A percentile compares a stretch with the other conserved stretches of the same genome.
Evolutionary conservation across 768 basidiomycete genomes (phyloP).

Genomic region (Harrya chromipes): DNA sequence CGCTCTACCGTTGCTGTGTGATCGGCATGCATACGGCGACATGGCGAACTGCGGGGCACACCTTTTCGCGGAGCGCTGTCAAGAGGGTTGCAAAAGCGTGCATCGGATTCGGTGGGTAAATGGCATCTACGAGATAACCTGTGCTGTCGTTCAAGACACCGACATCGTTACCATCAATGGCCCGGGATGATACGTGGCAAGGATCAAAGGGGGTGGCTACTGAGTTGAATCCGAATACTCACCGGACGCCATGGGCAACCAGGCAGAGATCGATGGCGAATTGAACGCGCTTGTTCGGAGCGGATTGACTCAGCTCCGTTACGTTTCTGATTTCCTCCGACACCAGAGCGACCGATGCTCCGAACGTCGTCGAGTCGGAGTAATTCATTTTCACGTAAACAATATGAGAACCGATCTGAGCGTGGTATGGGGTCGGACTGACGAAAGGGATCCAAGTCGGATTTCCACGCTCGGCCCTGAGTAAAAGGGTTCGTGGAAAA

Average conservation of each 20-base stretch:
- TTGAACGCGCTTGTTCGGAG: constrained; percentile 12
- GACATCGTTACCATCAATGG: too few species aligned
- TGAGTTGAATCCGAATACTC: constrained; percentile 8
- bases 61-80: constrained; percentile 36
- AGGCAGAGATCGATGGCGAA: constrained; percentile 43
- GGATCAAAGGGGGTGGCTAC: too few species aligned
- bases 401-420: too few species aligned
- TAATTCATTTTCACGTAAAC: constrained; percentile 1
- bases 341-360: constrained; percentile 20
- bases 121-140: constrained; percentile 53
- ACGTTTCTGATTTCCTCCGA: constrained; percentile 8
- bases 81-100: constrained; percentile 37
- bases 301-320: constrained; percentile 6
- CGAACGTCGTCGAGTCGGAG: constrained; percentile 4
- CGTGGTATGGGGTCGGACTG: too few species aligned
- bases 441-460: too few species aligned
- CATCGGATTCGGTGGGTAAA: constrained; percentile 34
- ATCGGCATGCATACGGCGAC: neutral
- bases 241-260: constrained; percentile 44
- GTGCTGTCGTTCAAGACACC: neutral
- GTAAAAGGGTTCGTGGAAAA: too few species aligned
- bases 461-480: too few species aligned
- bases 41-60: constrained; percentile 24
- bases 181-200: too few species aligned
- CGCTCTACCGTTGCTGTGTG: constrained; percentile 1